phyloP scores from a whole-genome alignment of 805 yeast species.

The Sugiyamaella smithiae region DNA sequence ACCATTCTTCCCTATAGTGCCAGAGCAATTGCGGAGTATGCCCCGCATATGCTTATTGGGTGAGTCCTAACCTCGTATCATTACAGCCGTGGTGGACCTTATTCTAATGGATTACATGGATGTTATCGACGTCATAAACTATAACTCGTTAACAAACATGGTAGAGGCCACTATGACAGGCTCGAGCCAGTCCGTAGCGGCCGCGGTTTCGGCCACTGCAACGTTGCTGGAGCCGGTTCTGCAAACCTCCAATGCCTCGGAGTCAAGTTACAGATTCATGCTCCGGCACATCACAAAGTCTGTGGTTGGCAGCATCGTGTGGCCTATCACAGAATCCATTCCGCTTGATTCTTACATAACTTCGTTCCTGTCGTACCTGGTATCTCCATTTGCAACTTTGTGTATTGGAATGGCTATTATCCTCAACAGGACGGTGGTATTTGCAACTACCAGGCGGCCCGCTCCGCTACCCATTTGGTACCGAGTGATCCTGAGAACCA shows the following conservation, averaged over 20 bases:
- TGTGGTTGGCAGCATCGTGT: conserved; percentile 12
- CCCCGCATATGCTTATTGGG: too few species aligned
- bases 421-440: conserved; percentile 55
- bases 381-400: conserved; percentile 32
- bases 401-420: conserved; percentile 59
- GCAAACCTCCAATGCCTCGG: not conserved
- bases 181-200: not conserved
- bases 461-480: conserved; percentile 36
- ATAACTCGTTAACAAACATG: conserved; percentile 1
- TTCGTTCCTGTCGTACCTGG: conserved; percentile 20
- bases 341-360: conserved; percentile 18
- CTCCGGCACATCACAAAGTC: conserved; percentile 17
- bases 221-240: not conserved
- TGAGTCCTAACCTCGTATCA: not conserved
- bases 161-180: not conserved
- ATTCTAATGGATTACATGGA: too few species aligned
- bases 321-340: conserved; percentile 14
- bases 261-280: not conserved
- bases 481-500: conserved; percentile 38
- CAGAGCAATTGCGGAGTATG: too few species aligned
- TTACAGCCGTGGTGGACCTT: not conserved
- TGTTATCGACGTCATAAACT: conserved; percentile 5
- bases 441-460: conserved; percentile 52
- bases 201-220: not conserved
- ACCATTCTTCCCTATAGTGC: too few species aligned